A percentile compares a stretch with the other conserved stretches of the same genome.
Evolutionary conservation across 495 filamentous ascomycete genomes (phyloP).

Genomic region (Penicillium desertorum): DNA sequence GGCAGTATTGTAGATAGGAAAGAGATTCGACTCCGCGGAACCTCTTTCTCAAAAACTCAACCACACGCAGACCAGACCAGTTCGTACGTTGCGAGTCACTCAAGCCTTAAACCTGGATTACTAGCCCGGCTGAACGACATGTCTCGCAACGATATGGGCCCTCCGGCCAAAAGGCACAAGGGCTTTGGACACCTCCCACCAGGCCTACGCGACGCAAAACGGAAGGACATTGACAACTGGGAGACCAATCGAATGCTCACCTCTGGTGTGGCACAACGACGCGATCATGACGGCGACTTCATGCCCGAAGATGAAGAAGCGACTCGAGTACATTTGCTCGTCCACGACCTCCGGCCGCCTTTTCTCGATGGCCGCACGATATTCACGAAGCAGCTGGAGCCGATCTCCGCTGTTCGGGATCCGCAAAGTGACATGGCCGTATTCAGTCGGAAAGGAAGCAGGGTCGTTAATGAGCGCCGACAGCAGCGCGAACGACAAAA

Average conservation of each 20-base stretch:
- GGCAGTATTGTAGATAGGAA: neutral
- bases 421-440: slow-evolving; percentile 99
- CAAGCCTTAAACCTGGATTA: neutral
- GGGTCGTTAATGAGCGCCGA: slow-evolving; percentile 83
- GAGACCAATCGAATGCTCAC: slow-evolving; percentile 98
- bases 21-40: slow-evolving; percentile 2
- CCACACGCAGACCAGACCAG: neutral
- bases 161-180: slow-evolving; percentile 48
- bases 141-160: slow-evolving; percentile 40
- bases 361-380: slow-evolving; percentile 94
- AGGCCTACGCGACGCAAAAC: slow-evolving; percentile 57
- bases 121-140: slow-evolving; percentile 22
- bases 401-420: slow-evolving; percentile 88
- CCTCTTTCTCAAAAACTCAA: neutral
- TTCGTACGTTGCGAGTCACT: neutral
- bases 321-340: slow-evolving; percentile 84
- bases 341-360: slow-evolving; percentile 92
- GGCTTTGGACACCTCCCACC: slow-evolving; percentile 39
- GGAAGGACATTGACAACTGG: slow-evolving; percentile 96
- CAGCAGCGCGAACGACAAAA: slow-evolving; percentile 93
- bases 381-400: slow-evolving; percentile 96
- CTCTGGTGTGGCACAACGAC: slow-evolving; percentile 88
- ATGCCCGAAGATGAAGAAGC: slow-evolving; percentile 89
- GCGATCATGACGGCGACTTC: slow-evolving; percentile 77
- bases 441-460: slow-evolving; percentile 93